Conservation (phyloP, 148 eudicot species). For the Silene latifolia region DNA sequence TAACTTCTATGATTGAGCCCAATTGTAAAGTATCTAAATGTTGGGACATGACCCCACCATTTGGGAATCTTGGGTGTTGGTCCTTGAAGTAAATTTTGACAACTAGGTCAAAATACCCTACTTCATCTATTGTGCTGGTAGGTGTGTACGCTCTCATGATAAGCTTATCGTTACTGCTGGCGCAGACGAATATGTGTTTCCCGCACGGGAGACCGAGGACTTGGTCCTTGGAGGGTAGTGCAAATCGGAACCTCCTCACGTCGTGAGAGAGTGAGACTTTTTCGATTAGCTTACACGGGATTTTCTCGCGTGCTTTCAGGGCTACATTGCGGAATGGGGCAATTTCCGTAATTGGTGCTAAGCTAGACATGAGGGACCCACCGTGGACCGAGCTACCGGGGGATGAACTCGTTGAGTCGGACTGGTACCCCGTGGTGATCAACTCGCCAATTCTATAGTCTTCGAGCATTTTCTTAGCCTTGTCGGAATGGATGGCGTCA, state of each 20-base stretch:
- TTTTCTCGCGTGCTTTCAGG: constrained; percentile 53
- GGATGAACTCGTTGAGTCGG: constrained; percentile 50
- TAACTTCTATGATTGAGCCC: constrained; percentile 56
- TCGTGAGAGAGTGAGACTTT: constrained; percentile 71
- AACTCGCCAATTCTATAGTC: constrained; percentile 72
- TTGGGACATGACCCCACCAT: constrained; percentile 84
- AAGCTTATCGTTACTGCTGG: constrained; percentile 52
- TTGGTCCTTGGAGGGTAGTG: constrained; percentile 60
- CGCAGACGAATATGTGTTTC: constrained; percentile 78
- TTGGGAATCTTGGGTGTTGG: constrained; percentile 60
- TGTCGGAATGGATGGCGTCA: constrained; percentile 86
- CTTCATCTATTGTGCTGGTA: constrained; percentile 48
- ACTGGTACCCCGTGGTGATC: constrained; percentile 48
- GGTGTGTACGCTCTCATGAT: constrained; percentile 97
- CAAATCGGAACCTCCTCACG: constrained; percentile 60
- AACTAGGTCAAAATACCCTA: constrained; percentile 71
- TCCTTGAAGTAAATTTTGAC: constrained; percentile 75
- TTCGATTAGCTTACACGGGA: constrained; percentile 64
- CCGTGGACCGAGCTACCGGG: constrained; percentile 72
- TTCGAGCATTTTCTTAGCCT: constrained; percentile 73
- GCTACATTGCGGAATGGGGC: constrained; percentile 41
- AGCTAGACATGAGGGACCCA: constrained; percentile 26
- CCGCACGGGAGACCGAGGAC: constrained; percentile 79
- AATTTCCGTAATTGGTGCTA: constrained; percentile 54
- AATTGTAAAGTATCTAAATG: constrained; percentile 51